Evolutionary conservation across 306 rosid genomes (phyloP), one percentile per base, ranked within the genome.

Genomic region (Vigna radiata): DNA sequence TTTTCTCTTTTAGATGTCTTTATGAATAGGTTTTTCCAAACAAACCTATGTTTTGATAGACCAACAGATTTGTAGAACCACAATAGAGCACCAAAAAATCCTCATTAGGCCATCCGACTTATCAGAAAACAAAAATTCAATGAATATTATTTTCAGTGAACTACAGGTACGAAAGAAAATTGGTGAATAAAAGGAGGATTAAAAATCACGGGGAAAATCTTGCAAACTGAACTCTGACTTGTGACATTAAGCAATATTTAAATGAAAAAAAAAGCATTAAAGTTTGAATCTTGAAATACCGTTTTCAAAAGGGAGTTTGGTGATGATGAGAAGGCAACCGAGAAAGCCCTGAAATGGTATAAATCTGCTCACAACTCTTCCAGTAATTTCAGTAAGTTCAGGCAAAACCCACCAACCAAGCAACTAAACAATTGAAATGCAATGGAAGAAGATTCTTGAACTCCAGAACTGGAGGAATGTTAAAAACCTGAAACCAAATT

Each of bases 321-420:
- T 43, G 59, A 13, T 29, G 48, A 73, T 50, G 14, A 33, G 69
- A 58, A 37, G 59, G 60, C 50, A 64, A 13, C 7, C 11, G 11
- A 72, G 31, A 65, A 58, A 65, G 81, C 18, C 61, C 47, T 25
- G 76, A 79, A 47, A 84, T 65, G 46, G 12, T 68, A 78, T 70
- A 56, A 33, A 66, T 55, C 7, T 63, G 36, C 8, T 27, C 4
- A 21, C 46, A 66, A 71, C 12, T 71, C 62, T 80, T 75, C 61
- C 46, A 70, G 53, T 63, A 71, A 14, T 2, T 69, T 74, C 60
- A 29, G 5, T 29, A 61, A 41, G 70, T 60, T 58, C 49, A 74
- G n/a, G 58, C 54, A 68, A 73, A 73, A 46, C 68, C 70, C 33
- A 67, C 29, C 9, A 69, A 43, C 54, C 61, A 85, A 82, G 88